These are phyloP conservation scores for Chimonanthus salicifolius DNA, from an alignment of 164 flowering plant species.

Conservation along the genomic window DNA sequence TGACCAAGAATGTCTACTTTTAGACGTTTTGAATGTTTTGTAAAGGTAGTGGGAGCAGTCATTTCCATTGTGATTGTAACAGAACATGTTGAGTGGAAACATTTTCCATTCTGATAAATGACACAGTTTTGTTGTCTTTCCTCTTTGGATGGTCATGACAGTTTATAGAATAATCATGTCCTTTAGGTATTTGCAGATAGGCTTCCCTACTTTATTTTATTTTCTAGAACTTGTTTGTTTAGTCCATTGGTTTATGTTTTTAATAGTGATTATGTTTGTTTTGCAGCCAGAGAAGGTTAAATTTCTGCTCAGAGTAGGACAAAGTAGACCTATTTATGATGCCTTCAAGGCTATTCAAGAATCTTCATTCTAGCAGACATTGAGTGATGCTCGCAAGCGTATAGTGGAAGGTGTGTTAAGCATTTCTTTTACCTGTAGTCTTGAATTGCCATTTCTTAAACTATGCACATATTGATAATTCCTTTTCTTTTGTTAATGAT, in stretches of 20 bases:
- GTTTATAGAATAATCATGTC: background rate
- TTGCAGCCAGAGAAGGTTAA: conserved; percentile 87
- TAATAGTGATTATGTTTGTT: conserved; percentile 1
- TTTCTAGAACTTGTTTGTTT: background rate
- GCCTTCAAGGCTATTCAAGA: conserved; percentile 87
- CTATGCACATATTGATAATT: background rate
- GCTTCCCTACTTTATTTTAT: background rate
- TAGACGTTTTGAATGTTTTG: background rate
- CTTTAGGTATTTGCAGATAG: background rate
- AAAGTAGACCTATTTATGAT: conserved; percentile 86
- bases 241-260: background rate
- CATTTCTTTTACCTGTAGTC: background rate
- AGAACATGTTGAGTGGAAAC: background rate
- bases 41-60: background rate
- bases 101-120: too few relatives aligned
- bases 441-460: background rate
- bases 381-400: conserved; percentile 77
- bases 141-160: background rate
- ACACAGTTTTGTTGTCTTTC: background rate
- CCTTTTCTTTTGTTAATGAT: too few relatives aligned
- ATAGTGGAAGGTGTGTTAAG: conserved; percentile 66
- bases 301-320: conserved; percentile 76
- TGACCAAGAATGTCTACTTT: background rate
- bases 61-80: too few relatives aligned
- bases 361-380: conserved; percentile 60